Evolutionary conservation across 306 rosid genomes (phyloP), one percentile per base, ranked within the genome.

Genomic region (Cicer chorassanicum): DNA sequence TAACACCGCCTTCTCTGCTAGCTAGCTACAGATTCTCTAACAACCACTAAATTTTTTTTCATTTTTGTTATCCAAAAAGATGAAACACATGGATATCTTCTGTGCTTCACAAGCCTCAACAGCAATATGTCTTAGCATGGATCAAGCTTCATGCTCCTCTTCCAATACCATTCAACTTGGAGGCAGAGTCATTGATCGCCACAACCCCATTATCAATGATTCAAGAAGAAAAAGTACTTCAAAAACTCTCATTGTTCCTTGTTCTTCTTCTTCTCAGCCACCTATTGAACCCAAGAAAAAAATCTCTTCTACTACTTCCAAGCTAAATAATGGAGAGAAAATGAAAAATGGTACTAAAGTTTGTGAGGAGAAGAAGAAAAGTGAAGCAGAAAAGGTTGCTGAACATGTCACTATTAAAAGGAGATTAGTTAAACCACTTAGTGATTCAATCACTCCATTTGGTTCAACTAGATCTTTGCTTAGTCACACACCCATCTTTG

Each of bases 71-170:
- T 86, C 87, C 77, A 75, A 64, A 81, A 81, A 84, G 72, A 86
- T 88, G 96, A 93, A 91, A 81, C 84, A 83, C 80, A 82, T 85
- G 11, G 92, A 90, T 36, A 85, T 92, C 46, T 86, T 92, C 73
- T 94, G 92, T 78, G 87, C 87, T 41, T 92, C 96, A 44, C 89
- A 88, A 90, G 97, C 93, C 67, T 90, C 98, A 48, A 94, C 96
- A 41, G 89, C 95, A 64, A 88, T 92, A 77, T 92, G 96, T 59
- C 74, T 63, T 9, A 88, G 88, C 87, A 87, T 87, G 98, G 97
- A 94, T 24, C 86, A 85, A 84, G 87, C 90, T 7, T 81, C 86
- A 4, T 88, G 92, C 9, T 93, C 92, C 8, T 86, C 98, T 54
- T 82, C 93, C 54, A 78, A 83, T 40, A 18, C 81, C 60, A 80